Conservation (phyloP, 306 rosid species). For the Crotalaria pallida region DNA sequence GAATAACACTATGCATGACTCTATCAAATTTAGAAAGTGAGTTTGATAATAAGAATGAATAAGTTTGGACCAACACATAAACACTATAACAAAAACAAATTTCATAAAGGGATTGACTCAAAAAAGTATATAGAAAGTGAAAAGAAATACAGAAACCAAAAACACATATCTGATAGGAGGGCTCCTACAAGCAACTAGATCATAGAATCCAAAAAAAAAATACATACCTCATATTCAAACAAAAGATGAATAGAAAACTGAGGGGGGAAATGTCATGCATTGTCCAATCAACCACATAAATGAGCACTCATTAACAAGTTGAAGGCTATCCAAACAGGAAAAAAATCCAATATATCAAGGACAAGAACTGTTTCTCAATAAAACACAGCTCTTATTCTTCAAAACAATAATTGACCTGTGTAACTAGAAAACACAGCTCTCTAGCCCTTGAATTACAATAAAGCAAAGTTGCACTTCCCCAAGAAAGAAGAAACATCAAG, state of each 20-base stretch:
- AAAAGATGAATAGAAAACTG: not conserved
- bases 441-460: not conserved
- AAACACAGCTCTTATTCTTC: not conserved
- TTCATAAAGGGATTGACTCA: too few relatives aligned
- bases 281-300: slow-evolving; percentile 3
- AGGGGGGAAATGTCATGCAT: not conserved
- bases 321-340: not conserved
- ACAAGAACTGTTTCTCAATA: not conserved
- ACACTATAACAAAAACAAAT: too few relatives aligned
- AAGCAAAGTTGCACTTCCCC: not conserved
- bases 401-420: not conserved
- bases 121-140: too few relatives aligned
- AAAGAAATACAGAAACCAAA: too few relatives aligned
- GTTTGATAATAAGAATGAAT: too few relatives aligned
- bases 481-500: not conserved
- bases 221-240: too few relatives aligned
- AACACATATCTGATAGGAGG: too few relatives aligned
- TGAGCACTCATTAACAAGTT: not conserved
- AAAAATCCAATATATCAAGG: not conserved
- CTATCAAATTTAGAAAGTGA: too few relatives aligned
- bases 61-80: too few relatives aligned
- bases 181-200: too few relatives aligned
- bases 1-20: too few relatives aligned
- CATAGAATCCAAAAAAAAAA: too few relatives aligned
- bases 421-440: not conserved